Evolutionary conservation across 352 stramenopile species (phyloP), one percentile per base, ranked within the genome.

Genomic region (Globisporangium emineosum): DNA sequence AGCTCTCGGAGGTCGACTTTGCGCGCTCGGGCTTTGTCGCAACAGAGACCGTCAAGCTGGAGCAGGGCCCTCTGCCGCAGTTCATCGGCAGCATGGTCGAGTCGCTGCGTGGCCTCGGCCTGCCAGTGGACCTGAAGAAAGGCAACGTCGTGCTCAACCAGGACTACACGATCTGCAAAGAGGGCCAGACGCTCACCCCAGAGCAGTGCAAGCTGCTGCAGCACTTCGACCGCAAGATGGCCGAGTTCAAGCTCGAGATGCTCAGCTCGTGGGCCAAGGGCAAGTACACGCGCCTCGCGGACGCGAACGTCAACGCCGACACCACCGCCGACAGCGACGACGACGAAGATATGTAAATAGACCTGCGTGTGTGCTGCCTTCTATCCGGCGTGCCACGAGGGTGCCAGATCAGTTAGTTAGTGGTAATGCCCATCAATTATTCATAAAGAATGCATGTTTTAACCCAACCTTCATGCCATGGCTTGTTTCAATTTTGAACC

Each of bases 91-190:
- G 89, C 61, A 98, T 99, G 96, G 81, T 98, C 52, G 94, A 99
- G 79, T 95, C 96, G 53, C 97, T 99, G 55, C 92, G 96, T 45
- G 94, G 93, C 52, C 82, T 99, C 17, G 96, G 97, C 25, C 78
- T 99, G 45, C 96, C 96, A 12, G 95, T 99, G 55, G 94, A 99
- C 72, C 85, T 99, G 30, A 95, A 99, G 78, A 98, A 98, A 68
- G 96, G 96, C 49, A 88, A 86, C 53, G 81, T 99, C 47, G 78
- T 96, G 62, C 86, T 99, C 21, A 88, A 88, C 68, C 86, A 94
- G 55, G 90, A 98, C 71, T 89, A 97, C 75, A 92, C 84, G 62
- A 89, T 99, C 53, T 99, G 96, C 81, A 98, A 97, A 73, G 68
- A 91, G 72, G 97, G 97, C 47, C 86, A 98, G 70, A 92, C 88